Conservation (phyloP, 2,329 filamentous ascomycete species). For the Gremmenia infestans region DNA sequence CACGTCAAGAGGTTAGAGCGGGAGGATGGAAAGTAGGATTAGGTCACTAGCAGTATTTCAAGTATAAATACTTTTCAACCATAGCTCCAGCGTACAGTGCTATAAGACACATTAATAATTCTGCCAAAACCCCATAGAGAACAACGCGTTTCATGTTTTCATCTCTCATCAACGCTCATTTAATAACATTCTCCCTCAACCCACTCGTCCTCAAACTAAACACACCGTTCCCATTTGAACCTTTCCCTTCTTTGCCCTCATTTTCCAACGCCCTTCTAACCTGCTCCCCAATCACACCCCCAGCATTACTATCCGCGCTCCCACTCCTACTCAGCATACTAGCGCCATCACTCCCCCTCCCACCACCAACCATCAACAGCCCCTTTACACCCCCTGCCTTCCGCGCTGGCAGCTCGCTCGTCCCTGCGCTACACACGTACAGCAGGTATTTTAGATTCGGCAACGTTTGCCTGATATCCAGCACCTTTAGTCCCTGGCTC, state of each 20-base stretch:
- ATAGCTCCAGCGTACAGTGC: too few species aligned
- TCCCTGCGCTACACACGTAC: conserved; percentile 82
- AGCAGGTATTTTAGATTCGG: conserved; percentile 92
- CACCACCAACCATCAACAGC: conserved; percentile 42
- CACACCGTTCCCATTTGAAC: conserved; percentile 14
- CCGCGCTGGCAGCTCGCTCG: conserved; percentile 54
- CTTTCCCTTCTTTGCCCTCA: conserved; percentile 7
- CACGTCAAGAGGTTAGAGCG: too few species aligned
- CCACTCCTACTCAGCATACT: conserved; percentile 22
- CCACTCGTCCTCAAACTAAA: conserved; percentile 31
- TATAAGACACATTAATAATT: too few species aligned
- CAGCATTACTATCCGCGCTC: conserved; percentile 26
- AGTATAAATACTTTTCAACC: too few species aligned
- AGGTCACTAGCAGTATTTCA: too few species aligned
- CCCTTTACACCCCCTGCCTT: conserved; percentile 58
- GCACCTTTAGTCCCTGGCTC: conserved; percentile 66
- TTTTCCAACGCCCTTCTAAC: not conserved
- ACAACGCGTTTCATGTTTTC: not conserved
- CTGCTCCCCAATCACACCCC: not conserved
- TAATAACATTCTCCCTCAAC: conserved; percentile 27
- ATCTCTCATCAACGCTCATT: not conserved
- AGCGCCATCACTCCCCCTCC: conserved; percentile 10
- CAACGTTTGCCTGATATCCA: conserved; percentile 87
- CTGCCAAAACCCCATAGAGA: too few species aligned
- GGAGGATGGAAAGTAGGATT: too few species aligned